Evolutionary conservation across 441 rosid species (phyloP).

Genomic region (California macrophylla): DNA sequence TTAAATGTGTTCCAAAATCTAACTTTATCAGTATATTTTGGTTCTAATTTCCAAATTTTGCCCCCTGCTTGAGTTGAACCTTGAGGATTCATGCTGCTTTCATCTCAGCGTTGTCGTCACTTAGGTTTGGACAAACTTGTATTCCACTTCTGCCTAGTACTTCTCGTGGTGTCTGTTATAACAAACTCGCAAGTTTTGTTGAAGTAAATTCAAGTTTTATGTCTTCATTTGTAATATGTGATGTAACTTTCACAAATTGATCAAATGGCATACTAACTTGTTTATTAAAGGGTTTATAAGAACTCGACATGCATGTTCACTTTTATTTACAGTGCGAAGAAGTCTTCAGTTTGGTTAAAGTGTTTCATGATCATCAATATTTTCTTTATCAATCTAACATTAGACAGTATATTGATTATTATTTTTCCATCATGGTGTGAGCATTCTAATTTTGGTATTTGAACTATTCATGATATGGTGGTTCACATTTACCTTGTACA

Average conservation of each 20-base stretch:
- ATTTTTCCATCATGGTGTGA: background rate
- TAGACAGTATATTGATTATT: background rate
- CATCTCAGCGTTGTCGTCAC: background rate
- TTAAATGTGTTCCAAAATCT: background rate
- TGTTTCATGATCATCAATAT: background rate
- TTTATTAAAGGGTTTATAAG: background rate
- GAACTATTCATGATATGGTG: background rate
- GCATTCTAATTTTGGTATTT: background rate
- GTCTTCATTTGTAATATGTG: background rate
- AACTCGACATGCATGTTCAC: background rate
- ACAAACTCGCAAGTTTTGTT: background rate
- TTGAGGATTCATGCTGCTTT: background rate
- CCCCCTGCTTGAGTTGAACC: background rate
- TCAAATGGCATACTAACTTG: background rate
- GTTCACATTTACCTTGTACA: background rate
- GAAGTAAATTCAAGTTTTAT: background rate
- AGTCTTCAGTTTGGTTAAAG: background rate
- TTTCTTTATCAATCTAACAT: background rate
- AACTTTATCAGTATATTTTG: background rate
- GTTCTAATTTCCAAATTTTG: constrained; percentile 7
- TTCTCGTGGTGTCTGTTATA: background rate
- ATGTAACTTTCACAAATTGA: background rate
- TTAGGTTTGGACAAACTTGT: background rate
- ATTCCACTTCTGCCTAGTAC: background rate
- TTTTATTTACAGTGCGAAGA: background rate